Conservation (phyloP, 179 eudicot genomes). For the Gypsophila paniculata region DNA sequence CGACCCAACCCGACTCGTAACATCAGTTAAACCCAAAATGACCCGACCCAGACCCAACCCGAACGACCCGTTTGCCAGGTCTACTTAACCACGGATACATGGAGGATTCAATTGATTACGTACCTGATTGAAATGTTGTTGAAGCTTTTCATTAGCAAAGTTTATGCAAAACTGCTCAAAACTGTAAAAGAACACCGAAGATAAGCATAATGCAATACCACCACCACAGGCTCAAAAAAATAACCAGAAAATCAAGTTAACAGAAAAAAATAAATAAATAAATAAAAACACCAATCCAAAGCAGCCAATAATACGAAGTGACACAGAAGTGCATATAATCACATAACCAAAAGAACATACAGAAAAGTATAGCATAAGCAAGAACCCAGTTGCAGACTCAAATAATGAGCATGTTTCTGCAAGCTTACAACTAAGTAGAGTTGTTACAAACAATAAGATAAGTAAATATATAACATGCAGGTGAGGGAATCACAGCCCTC, state of each 20-base stretch:
- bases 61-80: too few species aligned
- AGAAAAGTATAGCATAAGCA: slow-evolving; percentile 7
- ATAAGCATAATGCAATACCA: slow-evolving; percentile 9
- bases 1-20: too few species aligned
- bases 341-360: background rate
- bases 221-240: slow-evolving; percentile 10
- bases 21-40: too few species aligned
- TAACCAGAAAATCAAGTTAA: background rate
- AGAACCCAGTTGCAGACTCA: background rate
- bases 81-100: background rate
- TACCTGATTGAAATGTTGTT: slow-evolving; percentile 98
- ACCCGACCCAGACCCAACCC: too few species aligned
- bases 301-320: background rate
- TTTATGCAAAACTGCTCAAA: slow-evolving; percentile 98
- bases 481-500: background rate
- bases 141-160: slow-evolving; percentile 96
- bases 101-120: slow-evolving; percentile 13
- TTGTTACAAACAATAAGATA: background rate
- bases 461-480: background rate
- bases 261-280: slow-evolving; percentile 1
- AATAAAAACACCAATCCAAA: too few species aligned
- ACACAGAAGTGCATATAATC: background rate
- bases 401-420: background rate
- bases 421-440: background rate
- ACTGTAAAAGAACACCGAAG: slow-evolving; percentile 36